These are phyloP conservation scores for Limonium bicolor DNA, from an alignment of 148 eudicot species.

Conservation along the genomic window DNA sequence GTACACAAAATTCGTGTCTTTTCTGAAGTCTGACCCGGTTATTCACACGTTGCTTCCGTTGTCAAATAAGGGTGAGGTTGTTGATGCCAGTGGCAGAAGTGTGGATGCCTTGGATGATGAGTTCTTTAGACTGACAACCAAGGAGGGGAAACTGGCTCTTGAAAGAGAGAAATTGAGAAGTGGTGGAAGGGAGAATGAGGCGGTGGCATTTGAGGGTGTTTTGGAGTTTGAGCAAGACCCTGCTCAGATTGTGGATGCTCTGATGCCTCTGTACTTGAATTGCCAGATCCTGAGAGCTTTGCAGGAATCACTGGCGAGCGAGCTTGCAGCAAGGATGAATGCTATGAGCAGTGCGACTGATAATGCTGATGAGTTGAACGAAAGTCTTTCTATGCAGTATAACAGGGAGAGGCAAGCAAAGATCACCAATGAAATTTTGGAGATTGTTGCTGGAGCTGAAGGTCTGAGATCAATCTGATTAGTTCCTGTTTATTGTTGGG, in stretches of 20 bases:
- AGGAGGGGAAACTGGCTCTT: slow-evolving; percentile 26
- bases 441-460: slow-evolving; percentile 42
- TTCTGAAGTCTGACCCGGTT: slow-evolving; percentile 27
- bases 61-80: slow-evolving; percentile 19
- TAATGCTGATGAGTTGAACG: slow-evolving; percentile 28
- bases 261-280: slow-evolving; percentile 38
- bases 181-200: no score
- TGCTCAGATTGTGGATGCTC: slow-evolving; percentile 29
- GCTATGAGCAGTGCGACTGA: slow-evolving; percentile 40
- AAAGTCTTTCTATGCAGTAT: slow-evolving; percentile 12
- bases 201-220: slow-evolving; percentile 7
- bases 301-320: slow-evolving; percentile 41
- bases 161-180: slow-evolving; percentile 13
- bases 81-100: slow-evolving; percentile 29
- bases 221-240: slow-evolving; percentile 41
- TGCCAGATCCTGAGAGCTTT: slow-evolving; percentile 38
- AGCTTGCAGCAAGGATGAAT: slow-evolving; percentile 44
- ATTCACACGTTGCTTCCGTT: slow-evolving; percentile 35
- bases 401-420: slow-evolving; percentile 30
- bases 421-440: slow-evolving; percentile 28
- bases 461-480: no score
- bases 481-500: no score
- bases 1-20: slow-evolving; percentile 32
- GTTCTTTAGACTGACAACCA: slow-evolving; percentile 32
- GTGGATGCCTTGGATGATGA: slow-evolving; percentile 37